Conservation (phyloP, 257 asterid genomes). For the Solanum medicagineum region DNA sequence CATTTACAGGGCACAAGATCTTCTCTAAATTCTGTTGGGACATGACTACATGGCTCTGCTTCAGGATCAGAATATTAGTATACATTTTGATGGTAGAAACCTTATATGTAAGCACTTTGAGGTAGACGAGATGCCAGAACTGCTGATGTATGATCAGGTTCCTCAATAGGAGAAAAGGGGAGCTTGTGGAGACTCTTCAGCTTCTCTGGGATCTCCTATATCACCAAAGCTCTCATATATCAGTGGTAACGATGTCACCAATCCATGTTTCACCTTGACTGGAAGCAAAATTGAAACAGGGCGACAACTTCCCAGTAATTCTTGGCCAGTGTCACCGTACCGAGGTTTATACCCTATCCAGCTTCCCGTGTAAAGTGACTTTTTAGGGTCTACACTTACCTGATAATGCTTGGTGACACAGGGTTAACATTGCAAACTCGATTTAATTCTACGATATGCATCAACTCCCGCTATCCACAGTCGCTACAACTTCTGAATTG, state of each 20-base stretch:
- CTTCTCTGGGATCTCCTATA: slow-evolving; percentile 35
- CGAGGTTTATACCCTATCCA: no score
- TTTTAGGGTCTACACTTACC: no score
- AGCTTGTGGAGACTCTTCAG: slow-evolving; percentile 17
- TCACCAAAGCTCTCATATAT: slow-evolving; percentile 24
- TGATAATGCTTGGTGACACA: no score
- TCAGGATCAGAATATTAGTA: slow-evolving; percentile 64
- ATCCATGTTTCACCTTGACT: slow-evolving; percentile 24
- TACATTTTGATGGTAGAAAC: slow-evolving; percentile 47
- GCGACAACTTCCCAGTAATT: no score
- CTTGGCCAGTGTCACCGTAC: no score
- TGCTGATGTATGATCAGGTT: slow-evolving; percentile 8
- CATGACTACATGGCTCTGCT: slow-evolving; percentile 45
- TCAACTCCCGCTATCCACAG: no score
- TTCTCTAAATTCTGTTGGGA: neutral
- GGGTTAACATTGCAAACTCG: no score
- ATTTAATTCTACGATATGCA: no score
- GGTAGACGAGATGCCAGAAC: slow-evolving; percentile 36
- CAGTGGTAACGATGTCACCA: slow-evolving; percentile 31
- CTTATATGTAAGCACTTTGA: slow-evolving; percentile 11
- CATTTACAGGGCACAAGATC: neutral
- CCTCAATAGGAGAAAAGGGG: slow-evolving; percentile 1
- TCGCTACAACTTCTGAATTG: no score
- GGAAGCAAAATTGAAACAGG: neutral
- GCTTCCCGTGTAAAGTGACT: no score